Percentiles rank a stretch among this genome's conserved stretches.
Evolutionary conservation across 345 rosid species (phyloP).

Genomic region (Ceriops decandra): DNA sequence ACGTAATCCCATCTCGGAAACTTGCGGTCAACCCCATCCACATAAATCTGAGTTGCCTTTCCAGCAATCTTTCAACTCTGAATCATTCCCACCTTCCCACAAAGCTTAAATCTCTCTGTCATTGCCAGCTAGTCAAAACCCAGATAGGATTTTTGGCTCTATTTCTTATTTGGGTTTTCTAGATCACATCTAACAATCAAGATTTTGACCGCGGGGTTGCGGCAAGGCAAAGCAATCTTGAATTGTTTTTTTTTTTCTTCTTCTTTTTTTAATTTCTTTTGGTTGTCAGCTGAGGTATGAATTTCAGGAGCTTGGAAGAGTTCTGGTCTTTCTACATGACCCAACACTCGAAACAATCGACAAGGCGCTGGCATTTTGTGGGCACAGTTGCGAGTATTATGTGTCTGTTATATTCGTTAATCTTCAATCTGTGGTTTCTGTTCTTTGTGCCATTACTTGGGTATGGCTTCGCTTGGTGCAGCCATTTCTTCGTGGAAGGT

Average conservation of each 20-base stretch:
- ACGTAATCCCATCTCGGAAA: too few relatives aligned
- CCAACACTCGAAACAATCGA: slow-evolving; percentile 84
- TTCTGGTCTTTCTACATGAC: slow-evolving; percentile 85
- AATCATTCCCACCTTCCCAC: slow-evolving; percentile 5
- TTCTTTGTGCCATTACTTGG: slow-evolving; percentile 63
- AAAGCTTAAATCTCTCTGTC: background rate
- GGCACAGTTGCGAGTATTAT: slow-evolving; percentile 57
- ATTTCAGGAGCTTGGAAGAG: slow-evolving; percentile 89
- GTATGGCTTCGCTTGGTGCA: slow-evolving; percentile 87
- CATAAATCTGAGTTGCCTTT: background rate
- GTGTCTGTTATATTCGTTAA: slow-evolving; percentile 43
- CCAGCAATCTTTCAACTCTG: background rate
- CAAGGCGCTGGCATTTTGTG: slow-evolving; percentile 84
- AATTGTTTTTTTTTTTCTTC: background rate
- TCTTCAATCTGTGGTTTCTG: slow-evolving; percentile 59
- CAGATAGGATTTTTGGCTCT: slow-evolving; percentile 8
- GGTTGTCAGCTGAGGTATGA: slow-evolving; percentile 37
- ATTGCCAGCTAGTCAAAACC: slow-evolving; percentile 22
- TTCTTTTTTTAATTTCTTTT: too few relatives aligned
- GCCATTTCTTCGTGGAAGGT: slow-evolving; percentile 94
- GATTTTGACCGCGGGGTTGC: background rate
- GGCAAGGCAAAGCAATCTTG: background rate
- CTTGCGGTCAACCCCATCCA: slow-evolving; percentile 24
- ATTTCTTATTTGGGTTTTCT: background rate
- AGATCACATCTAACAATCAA: slow-evolving; percentile 3